Conservation (phyloP, 2,329 filamentous ascomycete species). For the Apiospora koreana region DNA sequence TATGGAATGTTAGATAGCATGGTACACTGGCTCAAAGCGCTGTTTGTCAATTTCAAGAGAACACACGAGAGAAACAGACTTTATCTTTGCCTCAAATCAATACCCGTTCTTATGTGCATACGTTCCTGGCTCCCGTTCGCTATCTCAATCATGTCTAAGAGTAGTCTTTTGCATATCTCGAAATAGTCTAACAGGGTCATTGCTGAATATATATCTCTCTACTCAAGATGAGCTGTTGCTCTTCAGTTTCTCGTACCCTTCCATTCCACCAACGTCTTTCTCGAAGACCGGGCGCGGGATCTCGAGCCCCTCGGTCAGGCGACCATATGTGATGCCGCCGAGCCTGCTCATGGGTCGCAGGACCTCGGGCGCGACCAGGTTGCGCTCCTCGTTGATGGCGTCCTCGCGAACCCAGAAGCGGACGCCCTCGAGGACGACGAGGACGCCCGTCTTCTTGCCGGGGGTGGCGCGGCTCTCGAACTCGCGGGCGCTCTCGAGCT, state of each 20-base stretch:
- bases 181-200: background rate
- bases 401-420: slow-evolving; percentile 90
- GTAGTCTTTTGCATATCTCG: background rate
- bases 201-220: background rate
- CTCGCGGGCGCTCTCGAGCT: slow-evolving; percentile 72
- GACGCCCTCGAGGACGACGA: slow-evolving; percentile 80
- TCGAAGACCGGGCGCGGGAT: slow-evolving; percentile 63
- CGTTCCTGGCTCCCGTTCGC: background rate
- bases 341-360: slow-evolving; percentile 75
- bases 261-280: slow-evolving; percentile 49
- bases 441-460: slow-evolving; percentile 72
- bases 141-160: background rate
- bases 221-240: background rate
- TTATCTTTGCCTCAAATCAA: background rate
- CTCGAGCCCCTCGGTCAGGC: slow-evolving; percentile 71
- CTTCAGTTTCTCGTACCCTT: slow-evolving; percentile 58
- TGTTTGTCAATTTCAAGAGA: slow-evolving; percentile 6
- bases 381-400: slow-evolving; percentile 76
- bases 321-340: slow-evolving; percentile 83
- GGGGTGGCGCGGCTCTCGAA: slow-evolving; percentile 72
- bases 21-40: slow-evolving; percentile 1
- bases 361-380: slow-evolving; percentile 73
- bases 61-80: background rate
- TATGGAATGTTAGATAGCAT: slow-evolving; percentile 1
- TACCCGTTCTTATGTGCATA: background rate